Conservation (phyloP, 2,329 filamentous ascomycete genomes). For the Paramyrothecium roridum region DNA sequence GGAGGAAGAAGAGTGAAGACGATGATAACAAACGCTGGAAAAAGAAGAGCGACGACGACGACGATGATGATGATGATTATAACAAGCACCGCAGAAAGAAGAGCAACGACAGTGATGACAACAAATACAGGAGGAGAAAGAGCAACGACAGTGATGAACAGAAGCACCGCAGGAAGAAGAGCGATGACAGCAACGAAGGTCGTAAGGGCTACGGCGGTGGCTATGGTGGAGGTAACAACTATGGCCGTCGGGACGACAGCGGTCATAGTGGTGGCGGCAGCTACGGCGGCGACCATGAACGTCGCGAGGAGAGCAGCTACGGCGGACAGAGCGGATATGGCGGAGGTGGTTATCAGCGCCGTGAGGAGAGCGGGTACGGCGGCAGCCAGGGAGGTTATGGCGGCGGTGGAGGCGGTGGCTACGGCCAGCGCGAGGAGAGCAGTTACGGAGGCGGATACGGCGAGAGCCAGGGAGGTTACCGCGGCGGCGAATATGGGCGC, state of each 20-base stretch:
- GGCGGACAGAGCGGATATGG: conserved; percentile 5
- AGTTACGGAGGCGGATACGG: conserved; percentile 4
- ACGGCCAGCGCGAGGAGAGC: conserved; percentile 11
- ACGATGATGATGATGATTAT: conserved; percentile 13
- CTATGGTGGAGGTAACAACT: conserved; percentile 2
- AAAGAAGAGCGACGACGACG: conserved; percentile 16
- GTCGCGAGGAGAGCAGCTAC: conserved; percentile 11
- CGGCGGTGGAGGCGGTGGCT: conserved; percentile 9
- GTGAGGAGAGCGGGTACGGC: conserved; percentile 17
- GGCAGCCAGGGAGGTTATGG: conserved; percentile 11
- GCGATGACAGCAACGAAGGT: conserved; percentile 15
- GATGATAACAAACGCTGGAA: conserved; percentile 8
- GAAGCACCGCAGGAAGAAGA: conserved; percentile 13
- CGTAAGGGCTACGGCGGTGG: conserved; percentile 9
- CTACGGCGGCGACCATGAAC: conserved; percentile 14
- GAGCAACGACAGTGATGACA: conserved; percentile 5
- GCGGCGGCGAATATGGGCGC: neutral
- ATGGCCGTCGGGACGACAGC: conserved; percentile 5
- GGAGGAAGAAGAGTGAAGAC: conserved; percentile 12
- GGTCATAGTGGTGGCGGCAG: conserved; percentile 10
- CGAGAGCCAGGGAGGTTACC: neutral
- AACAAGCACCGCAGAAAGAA: conserved; percentile 3
- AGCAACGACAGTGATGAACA: conserved; percentile 7
- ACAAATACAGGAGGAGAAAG: conserved; percentile 2
- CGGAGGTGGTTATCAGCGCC: conserved; percentile 14